A percentile compares a stretch with the other conserved stretches of the same genome.
These are phyloP conservation scores for Eucalyptus pauciflora DNA, from an alignment of 345 rosid genomes.

Conservation along the genomic window DNA sequence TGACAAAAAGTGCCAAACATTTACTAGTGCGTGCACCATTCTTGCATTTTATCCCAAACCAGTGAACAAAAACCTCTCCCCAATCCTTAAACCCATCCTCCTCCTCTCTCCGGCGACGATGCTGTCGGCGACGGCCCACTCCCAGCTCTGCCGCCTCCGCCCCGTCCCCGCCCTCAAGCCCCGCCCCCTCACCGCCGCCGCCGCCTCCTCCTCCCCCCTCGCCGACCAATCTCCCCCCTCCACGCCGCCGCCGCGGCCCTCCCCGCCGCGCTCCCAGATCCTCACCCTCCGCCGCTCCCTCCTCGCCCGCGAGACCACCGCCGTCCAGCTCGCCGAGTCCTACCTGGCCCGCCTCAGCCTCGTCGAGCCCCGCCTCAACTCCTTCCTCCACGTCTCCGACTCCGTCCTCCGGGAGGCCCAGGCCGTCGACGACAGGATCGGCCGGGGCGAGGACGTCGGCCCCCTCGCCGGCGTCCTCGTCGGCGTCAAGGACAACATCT, in stretches of 20 bases:
- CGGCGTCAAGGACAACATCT: conserved; percentile 80
- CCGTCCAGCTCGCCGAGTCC: conserved; percentile 59
- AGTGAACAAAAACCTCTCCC: conserved; percentile 23
- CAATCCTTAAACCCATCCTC: conserved; percentile 20
- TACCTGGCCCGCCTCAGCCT: conserved; percentile 53
- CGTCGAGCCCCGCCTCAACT: conserved; percentile 67
- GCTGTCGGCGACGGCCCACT: neutral
- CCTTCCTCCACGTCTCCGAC: conserved; percentile 67
- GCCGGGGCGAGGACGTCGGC: conserved; percentile 47
- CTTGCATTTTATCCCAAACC: neutral
- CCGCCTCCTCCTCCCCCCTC: neutral
- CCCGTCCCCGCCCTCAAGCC: conserved; percentile 12
- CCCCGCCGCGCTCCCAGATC: conserved; percentile 54
- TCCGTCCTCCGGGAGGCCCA: conserved; percentile 41
- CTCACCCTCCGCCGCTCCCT: conserved; percentile 65
- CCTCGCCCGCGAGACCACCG: conserved; percentile 50
- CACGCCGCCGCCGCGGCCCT: neutral
- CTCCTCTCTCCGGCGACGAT: neutral
- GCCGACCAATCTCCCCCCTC: conserved; percentile 8
- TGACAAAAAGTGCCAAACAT: neutral
- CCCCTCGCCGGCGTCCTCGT: conserved; percentile 76
- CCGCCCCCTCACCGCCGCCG: neutral
- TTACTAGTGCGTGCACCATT: neutral
- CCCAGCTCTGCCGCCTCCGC: neutral
- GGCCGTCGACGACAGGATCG: conserved; percentile 33